phyloP scores from a whole-genome alignment of 345 rosid genomes.

The Bruguiera parviflora region DNA sequence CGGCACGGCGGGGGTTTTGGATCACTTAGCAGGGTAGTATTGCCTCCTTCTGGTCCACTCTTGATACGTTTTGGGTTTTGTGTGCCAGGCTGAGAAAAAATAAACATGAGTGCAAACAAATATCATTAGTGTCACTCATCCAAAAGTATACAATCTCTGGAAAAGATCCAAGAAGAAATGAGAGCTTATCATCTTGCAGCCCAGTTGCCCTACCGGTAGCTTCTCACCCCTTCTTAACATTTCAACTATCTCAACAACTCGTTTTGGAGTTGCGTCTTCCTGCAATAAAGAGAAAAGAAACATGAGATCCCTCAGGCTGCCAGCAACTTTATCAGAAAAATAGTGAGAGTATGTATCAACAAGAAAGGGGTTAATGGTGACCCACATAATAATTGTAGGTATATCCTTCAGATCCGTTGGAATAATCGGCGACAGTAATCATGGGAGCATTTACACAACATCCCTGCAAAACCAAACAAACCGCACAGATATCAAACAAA shows the following conservation, averaged over 20 bases:
- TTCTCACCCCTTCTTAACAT: constrained; percentile 85
- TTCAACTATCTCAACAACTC: constrained; percentile 89
- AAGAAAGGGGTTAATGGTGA: constrained; percentile 13
- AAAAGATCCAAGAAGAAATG: not conserved
- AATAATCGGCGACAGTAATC: constrained; percentile 96
- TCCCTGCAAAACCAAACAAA: constrained; percentile 55
- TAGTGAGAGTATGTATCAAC: constrained; percentile 5
- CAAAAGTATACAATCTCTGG: not conserved
- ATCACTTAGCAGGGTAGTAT: constrained; percentile 67
- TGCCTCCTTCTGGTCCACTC: constrained; percentile 96
- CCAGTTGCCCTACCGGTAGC: constrained; percentile 58
- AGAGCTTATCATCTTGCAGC: not conserved
- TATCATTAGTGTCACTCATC: not conserved
- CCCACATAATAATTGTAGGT: constrained; percentile 88
- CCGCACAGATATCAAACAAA: constrained; percentile 6
- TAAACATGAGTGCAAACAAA: not conserved
- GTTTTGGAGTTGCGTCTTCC: constrained; percentile 92
- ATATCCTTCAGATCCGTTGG: constrained; percentile 93
- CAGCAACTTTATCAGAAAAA: not conserved
- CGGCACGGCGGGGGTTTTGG: constrained; percentile 90
- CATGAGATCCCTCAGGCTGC: constrained; percentile 8
- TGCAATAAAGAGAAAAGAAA: constrained; percentile 38
- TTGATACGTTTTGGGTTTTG: constrained; percentile 83
- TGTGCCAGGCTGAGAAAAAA: constrained; percentile 66
- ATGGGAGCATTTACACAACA: constrained; percentile 98